These are phyloP conservation scores for Trichopus zeylanicus DNA, from an alignment of 116 monocot species.

Conservation along the genomic window DNA sequence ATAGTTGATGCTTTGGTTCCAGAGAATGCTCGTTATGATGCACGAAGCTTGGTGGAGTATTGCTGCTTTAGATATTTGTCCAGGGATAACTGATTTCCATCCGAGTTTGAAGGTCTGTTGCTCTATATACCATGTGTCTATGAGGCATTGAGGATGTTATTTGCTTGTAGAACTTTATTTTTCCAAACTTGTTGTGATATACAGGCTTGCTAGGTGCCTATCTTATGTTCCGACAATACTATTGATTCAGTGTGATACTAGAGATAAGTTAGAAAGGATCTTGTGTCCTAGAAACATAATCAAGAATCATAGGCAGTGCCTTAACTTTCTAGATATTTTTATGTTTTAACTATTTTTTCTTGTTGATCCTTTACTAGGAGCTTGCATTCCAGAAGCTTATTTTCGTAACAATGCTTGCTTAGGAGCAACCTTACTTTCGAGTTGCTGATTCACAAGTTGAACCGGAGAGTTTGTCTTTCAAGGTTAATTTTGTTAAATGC, in stretches of 20 bases:
- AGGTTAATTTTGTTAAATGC: slow-evolving; percentile 28
- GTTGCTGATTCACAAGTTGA: slow-evolving; percentile 22
- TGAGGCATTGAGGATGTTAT: no score
- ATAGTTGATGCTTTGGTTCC: slow-evolving; percentile 63
- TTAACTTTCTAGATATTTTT: no score
- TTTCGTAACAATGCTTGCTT: slow-evolving; percentile 96
- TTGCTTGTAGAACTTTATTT: no score
- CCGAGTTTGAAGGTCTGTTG: slow-evolving; percentile 69
- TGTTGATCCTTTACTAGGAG: slow-evolving; percentile 38
- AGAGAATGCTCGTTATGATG: slow-evolving; percentile 47
- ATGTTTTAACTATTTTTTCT: background rate
- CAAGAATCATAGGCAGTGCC: no score
- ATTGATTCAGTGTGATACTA: no score
- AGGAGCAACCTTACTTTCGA: slow-evolving; percentile 71
- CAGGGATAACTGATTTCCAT: slow-evolving; percentile 71
- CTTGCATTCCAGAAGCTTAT: slow-evolving; percentile 89
- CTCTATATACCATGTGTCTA: background rate
- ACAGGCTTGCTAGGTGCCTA: no score
- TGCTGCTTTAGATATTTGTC: slow-evolving; percentile 89
- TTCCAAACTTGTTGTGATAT: no score
- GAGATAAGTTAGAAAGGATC: no score
- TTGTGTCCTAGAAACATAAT: no score
- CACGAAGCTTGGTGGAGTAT: slow-evolving; percentile 78
- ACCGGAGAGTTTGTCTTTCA: slow-evolving; percentile 48
- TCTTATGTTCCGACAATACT: no score